These are phyloP conservation scores for Gossypium rotundifolium DNA, from an alignment of 345 rosid species.

Conservation along the genomic window DNA sequence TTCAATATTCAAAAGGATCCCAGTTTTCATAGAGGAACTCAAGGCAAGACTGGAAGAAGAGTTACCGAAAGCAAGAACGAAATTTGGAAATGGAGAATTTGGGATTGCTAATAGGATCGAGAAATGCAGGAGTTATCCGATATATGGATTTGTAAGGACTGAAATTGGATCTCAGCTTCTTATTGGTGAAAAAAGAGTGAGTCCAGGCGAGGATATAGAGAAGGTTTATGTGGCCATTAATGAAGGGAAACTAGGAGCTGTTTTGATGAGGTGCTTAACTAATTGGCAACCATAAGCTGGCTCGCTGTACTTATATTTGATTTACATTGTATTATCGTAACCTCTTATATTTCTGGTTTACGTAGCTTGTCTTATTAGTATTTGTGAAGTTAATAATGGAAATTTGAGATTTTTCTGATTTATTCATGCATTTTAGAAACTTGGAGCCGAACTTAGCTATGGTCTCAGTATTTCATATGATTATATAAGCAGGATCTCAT, in stretches of 20 bases:
- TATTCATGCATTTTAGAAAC: too few relatives aligned
- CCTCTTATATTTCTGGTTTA: not conserved
- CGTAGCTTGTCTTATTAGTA: not conserved
- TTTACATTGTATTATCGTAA: not conserved
- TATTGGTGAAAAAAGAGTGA: conserved; percentile 37
- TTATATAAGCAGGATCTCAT: too few relatives aligned
- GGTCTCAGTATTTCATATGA: too few relatives aligned
- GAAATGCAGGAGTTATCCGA: conserved; percentile 39
- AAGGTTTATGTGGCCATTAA: conserved; percentile 38
- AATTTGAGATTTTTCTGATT: too few relatives aligned
- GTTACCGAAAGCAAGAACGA: conserved; percentile 29
- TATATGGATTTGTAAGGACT: conserved; percentile 38
- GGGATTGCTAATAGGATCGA: conserved; percentile 25
- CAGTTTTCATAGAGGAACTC: conserved; percentile 33
- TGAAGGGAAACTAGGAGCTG: conserved; percentile 20
- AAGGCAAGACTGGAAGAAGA: conserved; percentile 33
- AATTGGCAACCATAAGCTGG: not conserved
- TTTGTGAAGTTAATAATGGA: not conserved
- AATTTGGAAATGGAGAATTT: conserved; percentile 26
- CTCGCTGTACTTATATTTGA: not conserved
- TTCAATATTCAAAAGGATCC: conserved; percentile 33
- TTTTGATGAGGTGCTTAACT: not conserved
- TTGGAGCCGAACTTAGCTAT: too few relatives aligned
- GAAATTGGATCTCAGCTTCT: conserved; percentile 39
- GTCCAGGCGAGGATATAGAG: conserved; percentile 53